Evolutionary conservation across 2,329 filamentous ascomycete species (phyloP).

Genomic region (Fusarium cicatricum): DNA sequence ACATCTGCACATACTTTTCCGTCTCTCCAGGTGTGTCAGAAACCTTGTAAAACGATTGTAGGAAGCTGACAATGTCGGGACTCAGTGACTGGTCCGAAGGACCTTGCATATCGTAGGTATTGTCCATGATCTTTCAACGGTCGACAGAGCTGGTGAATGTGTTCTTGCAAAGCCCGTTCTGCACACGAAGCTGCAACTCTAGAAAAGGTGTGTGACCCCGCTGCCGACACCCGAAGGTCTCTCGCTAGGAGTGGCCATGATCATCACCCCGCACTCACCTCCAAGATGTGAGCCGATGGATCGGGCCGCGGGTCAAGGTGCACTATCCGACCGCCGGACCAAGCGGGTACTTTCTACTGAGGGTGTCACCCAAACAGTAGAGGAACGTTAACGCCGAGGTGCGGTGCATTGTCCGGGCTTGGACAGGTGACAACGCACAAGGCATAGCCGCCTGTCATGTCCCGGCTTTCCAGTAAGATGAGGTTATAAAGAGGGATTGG

Average conservation of each 20-base stretch:
- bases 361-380: too few relatives aligned
- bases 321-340: constrained; percentile 28
- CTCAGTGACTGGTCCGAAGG: constrained; percentile 22
- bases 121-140: constrained; percentile 11
- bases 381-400: too few relatives aligned
- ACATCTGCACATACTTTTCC: constrained; percentile 25
- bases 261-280: constrained; percentile 22
- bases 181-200: not conserved
- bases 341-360: not conserved
- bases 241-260: not conserved
- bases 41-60: constrained; percentile 18
- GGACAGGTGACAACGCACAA: not conserved
- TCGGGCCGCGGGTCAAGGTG: constrained; percentile 22
- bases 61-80: constrained; percentile 22
- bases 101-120: constrained; percentile 20
- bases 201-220: too few relatives aligned
- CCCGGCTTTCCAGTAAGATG: too few relatives aligned
- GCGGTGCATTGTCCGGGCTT: not conserved
- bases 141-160: not conserved
- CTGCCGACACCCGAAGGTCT: too few relatives aligned
- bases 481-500: constrained; percentile 1
- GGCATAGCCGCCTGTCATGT: not conserved
- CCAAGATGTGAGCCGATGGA: not conserved
- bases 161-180: not conserved
- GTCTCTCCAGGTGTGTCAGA: constrained; percentile 31